Conservation (phyloP, 371 early-diverging fungal species). For the Syncephalastrum monosporum region DNA sequence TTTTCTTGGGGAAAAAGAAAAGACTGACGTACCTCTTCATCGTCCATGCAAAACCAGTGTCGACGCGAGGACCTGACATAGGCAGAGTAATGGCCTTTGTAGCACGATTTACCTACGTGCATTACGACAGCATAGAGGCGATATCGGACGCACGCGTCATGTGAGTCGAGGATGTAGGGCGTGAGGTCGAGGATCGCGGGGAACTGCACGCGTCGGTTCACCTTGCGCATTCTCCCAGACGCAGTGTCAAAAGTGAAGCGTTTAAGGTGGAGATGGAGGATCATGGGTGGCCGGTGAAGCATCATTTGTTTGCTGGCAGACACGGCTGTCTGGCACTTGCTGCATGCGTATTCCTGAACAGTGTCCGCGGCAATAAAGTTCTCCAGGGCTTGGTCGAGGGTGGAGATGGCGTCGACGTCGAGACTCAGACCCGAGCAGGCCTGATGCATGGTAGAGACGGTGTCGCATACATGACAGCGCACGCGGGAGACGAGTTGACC, state of each 20-base stretch:
- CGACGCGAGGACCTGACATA: conserved; percentile 66
- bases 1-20: too few relatives aligned
- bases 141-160: conserved; percentile 38
- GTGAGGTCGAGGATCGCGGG: conserved; percentile 51
- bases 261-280: conserved; percentile 59
- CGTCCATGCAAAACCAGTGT: conserved; percentile 81
- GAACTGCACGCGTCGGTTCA: conserved; percentile 50
- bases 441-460: conserved; percentile 75
- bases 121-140: conserved; percentile 76
- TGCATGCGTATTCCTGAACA: not conserved
- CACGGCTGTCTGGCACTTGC: conserved; percentile 60
- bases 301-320: conserved; percentile 82
- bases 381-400: conserved; percentile 63
- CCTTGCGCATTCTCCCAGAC: conserved; percentile 54
- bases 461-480: conserved; percentile 69
- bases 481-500: conserved; percentile 80
- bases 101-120: conserved; percentile 67
- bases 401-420: conserved; percentile 63
- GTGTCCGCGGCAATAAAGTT: conserved; percentile 57
- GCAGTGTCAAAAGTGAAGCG: conserved; percentile 59
- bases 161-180: conserved; percentile 34
- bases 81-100: conserved; percentile 80
- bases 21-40: conserved; percentile 52
- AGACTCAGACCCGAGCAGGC: conserved; percentile 77
- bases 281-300: conserved; percentile 56